phyloP scores from a whole-genome alignment of 2,329 filamentous ascomycete genomes.

The Aspergillus pseudotamarii region DNA sequence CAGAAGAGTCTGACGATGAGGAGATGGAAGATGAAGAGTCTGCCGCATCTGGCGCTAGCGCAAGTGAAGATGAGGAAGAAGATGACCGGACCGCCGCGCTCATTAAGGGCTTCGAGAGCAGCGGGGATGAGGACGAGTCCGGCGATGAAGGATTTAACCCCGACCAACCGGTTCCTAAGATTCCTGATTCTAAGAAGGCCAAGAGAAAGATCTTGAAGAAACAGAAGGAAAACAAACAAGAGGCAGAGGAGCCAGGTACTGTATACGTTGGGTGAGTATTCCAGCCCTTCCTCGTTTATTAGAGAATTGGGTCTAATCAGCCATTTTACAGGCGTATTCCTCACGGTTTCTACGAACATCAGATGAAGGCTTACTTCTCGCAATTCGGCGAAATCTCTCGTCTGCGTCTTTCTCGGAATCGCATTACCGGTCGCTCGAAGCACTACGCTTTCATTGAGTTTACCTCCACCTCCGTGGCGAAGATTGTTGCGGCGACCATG shows the following conservation, averaged over 20 bases:
- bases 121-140: slow-evolving; percentile 54
- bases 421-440: slow-evolving; percentile 85
- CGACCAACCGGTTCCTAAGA: slow-evolving; percentile 45
- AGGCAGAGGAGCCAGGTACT: slow-evolving; percentile 64
- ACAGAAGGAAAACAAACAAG: slow-evolving; percentile 47
- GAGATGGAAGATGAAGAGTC: slow-evolving; percentile 23
- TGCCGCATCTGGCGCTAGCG: slow-evolving; percentile 23
- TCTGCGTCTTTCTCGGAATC: slow-evolving; percentile 86
- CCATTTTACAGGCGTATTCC: slow-evolving; percentile 66
- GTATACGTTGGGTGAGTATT: slow-evolving; percentile 74
- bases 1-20: slow-evolving; percentile 41
- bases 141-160: slow-evolving; percentile 51
- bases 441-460: slow-evolving; percentile 98
- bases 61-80: slow-evolving; percentile 38
- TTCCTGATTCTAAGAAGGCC: slow-evolving; percentile 49
- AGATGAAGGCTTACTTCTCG: slow-evolving; percentile 90
- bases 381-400: slow-evolving; percentile 85
- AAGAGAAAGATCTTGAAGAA: slow-evolving; percentile 56
- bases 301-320: slow-evolving; percentile 17
- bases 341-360: slow-evolving; percentile 94
- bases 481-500: slow-evolving; percentile 94
- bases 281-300: slow-evolving; percentile 7
- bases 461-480: slow-evolving; percentile 72
- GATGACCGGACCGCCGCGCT: slow-evolving; percentile 59
- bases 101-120: slow-evolving; percentile 59